phyloP scores from a whole-genome alignment of 352 stramenopile genomes.

The Pythium monospermum region DNA sequence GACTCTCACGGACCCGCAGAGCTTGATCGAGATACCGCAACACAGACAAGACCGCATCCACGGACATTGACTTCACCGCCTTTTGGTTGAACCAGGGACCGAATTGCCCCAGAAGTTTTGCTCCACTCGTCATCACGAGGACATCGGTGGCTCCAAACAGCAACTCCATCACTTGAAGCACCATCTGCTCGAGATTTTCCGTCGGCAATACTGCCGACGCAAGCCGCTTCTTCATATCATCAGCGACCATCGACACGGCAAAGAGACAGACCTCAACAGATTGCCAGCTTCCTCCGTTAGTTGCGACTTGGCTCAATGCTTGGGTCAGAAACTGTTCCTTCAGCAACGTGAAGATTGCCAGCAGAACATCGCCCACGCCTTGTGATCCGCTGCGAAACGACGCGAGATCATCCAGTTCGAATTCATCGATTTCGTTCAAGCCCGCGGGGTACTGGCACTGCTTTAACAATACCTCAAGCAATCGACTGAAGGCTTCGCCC shows the following conservation, averaged over 20 bases:
- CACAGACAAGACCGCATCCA: slow-evolving; percentile 38
- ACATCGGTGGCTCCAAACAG: slow-evolving; percentile 30
- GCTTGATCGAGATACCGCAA: slow-evolving; percentile 54
- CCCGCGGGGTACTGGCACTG: slow-evolving; percentile 52
- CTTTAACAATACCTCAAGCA: slow-evolving; percentile 55
- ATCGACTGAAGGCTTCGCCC: slow-evolving; percentile 42
- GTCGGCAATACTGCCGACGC: slow-evolving; percentile 11
- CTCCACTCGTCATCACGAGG: slow-evolving; percentile 38
- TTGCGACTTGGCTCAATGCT: slow-evolving; percentile 24
- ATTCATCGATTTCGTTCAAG: slow-evolving; percentile 42
- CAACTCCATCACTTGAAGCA: slow-evolving; percentile 40
- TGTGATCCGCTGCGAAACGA: slow-evolving; percentile 57
- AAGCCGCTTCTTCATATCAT: slow-evolving; percentile 56
- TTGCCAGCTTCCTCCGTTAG: slow-evolving; percentile 34
- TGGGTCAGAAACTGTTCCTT: slow-evolving; percentile 44
- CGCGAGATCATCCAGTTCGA: slow-evolving; percentile 56
- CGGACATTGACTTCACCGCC: slow-evolving; percentile 23
- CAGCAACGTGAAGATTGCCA: slow-evolving; percentile 49
- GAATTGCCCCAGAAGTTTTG: slow-evolving; percentile 57
- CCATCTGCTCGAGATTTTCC: slow-evolving; percentile 31
- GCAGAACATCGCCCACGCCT: slow-evolving; percentile 46
- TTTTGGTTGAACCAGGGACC: slow-evolving; percentile 49
- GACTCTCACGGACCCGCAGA: slow-evolving; percentile 29
- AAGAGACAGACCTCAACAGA: slow-evolving; percentile 53
- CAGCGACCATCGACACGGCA: slow-evolving; percentile 43